phyloP scores from a whole-genome alignment of 352 stramenopile species.

The Phytophthora rubi region DNA sequence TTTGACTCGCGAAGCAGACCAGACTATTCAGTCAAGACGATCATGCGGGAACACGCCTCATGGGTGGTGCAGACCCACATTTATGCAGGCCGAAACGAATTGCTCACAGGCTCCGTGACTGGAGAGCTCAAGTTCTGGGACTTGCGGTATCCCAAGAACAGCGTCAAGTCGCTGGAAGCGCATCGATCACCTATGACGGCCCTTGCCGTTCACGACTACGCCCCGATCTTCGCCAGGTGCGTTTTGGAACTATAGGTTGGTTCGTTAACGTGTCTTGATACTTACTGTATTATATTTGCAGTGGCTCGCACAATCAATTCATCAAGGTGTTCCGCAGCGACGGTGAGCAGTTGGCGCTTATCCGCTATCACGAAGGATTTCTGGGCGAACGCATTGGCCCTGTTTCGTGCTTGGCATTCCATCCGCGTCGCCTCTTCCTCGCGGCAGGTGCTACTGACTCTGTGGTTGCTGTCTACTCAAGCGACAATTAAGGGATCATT shows the following conservation, averaged over 20 bases:
- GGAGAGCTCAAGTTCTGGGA: constrained; percentile 98
- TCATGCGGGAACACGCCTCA: constrained; percentile 91
- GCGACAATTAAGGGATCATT: constrained; percentile 59
- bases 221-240: constrained; percentile 95
- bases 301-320: constrained; percentile 98
- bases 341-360: constrained; percentile 82
- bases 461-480: constrained; percentile 94
- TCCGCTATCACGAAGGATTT: constrained; percentile 97
- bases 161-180: constrained; percentile 88
- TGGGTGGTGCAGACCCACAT: constrained; percentile 96
- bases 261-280: constrained; percentile 1
- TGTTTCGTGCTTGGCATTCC: constrained; percentile 97
- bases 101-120: constrained; percentile 94
- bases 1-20: constrained; percentile 93
- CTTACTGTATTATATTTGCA: constrained; percentile 28
- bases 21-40: constrained; percentile 70
- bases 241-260: constrained; percentile 11
- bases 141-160: constrained; percentile 87
- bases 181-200: constrained; percentile 96
- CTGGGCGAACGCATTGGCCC: constrained; percentile 96
- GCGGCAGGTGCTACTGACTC: constrained; percentile 96
- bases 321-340: constrained; percentile 98
- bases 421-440: constrained; percentile 95
- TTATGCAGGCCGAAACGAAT: constrained; percentile 80
- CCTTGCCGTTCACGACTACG: constrained; percentile 94